Percentiles rank a stretch among this genome's conserved stretches.
These are phyloP conservation scores for Puya raimondii DNA, from an alignment of 176 grass and related monocot species.

Conservation along the genomic window DNA sequence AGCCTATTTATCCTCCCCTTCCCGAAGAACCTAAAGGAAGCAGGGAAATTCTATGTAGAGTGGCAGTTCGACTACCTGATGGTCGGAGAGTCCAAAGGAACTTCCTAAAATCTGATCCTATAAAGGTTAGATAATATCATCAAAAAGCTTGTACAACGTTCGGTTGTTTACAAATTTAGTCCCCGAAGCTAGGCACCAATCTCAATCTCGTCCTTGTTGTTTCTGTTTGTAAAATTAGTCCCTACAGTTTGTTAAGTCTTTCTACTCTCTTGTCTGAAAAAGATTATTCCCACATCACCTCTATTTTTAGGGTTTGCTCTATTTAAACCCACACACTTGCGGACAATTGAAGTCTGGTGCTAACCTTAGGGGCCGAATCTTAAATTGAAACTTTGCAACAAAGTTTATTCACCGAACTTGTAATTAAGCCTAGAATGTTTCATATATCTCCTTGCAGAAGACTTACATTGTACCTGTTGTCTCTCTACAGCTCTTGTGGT, in stretches of 20 bases:
- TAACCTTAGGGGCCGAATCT: no score
- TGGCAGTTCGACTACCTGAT: conserved; percentile 66
- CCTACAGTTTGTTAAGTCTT: background rate
- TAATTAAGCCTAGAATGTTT: no score
- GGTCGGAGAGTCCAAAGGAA: conserved; percentile 69
- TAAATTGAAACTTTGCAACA: no score
- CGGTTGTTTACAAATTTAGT: background rate
- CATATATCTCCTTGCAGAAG: no score
- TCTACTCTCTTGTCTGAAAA: no score
- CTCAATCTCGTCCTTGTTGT: background rate
- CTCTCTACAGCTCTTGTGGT: conserved; percentile 65
- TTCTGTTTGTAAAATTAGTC: background rate
- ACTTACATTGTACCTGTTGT: background rate
- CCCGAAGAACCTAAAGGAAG: conserved; percentile 73
- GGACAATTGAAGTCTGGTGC: no score
- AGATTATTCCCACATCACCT: no score
- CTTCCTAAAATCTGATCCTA: conserved; percentile 55
- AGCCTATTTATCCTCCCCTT: conserved; percentile 55
- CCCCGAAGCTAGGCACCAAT: background rate
- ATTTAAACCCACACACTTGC: no score
- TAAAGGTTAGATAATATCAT: conserved; percentile 44
- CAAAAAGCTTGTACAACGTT: background rate
- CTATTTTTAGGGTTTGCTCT: no score
- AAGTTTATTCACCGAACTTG: no score
- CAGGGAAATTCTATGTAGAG: conserved; percentile 60